phyloP scores from a whole-genome alignment of 106 monocot genomes.

The Acorus gramineus region DNA sequence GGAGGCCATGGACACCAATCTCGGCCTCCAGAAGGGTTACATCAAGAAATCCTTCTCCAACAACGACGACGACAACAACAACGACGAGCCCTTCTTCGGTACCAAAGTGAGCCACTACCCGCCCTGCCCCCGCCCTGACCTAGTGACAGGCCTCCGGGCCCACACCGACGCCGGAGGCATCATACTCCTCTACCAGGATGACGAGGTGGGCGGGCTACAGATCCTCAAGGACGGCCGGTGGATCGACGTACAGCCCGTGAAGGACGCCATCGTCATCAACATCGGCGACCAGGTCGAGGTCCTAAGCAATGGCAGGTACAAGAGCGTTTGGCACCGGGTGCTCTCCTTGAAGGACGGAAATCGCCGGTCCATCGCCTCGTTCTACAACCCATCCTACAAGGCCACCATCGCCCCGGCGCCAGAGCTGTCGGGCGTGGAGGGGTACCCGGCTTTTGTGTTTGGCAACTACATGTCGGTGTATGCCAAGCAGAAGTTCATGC shows the following conservation, averaged over 20 bases:
- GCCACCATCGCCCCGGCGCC: neutral
- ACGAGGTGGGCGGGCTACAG: conserved; percentile 43
- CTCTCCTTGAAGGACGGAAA: conserved; percentile 37
- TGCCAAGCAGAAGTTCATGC: conserved; percentile 31
- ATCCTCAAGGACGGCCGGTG: conserved; percentile 46
- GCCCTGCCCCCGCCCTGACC: conserved; percentile 44
- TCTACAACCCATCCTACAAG: neutral
- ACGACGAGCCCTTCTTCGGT: conserved; percentile 31
- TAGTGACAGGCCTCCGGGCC: conserved; percentile 45
- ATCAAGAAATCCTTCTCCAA: conserved; percentile 44
- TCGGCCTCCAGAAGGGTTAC: conserved; percentile 45
- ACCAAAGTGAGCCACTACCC: conserved; percentile 63
- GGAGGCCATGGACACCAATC: conserved; percentile 44
- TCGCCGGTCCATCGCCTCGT: conserved; percentile 11
- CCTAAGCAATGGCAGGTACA: conserved; percentile 59
- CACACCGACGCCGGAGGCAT: conserved; percentile 84
- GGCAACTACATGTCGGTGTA: conserved; percentile 50
- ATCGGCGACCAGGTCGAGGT: conserved; percentile 70
- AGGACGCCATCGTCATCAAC: conserved; percentile 53
- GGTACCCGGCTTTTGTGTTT: conserved; percentile 31
- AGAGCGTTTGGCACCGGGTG: conserved; percentile 49
- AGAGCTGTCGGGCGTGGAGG: neutral
- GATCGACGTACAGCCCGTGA: conserved; percentile 36
- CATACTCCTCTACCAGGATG: conserved; percentile 58
- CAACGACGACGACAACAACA: conserved; percentile 1